A percentile compares a stretch with the other conserved stretches of the same genome.
These are phyloP conservation scores for Aureobasidium uvarum DNA, from an alignment of 2,329 filamentous ascomycete species.

Conservation along the genomic window DNA sequence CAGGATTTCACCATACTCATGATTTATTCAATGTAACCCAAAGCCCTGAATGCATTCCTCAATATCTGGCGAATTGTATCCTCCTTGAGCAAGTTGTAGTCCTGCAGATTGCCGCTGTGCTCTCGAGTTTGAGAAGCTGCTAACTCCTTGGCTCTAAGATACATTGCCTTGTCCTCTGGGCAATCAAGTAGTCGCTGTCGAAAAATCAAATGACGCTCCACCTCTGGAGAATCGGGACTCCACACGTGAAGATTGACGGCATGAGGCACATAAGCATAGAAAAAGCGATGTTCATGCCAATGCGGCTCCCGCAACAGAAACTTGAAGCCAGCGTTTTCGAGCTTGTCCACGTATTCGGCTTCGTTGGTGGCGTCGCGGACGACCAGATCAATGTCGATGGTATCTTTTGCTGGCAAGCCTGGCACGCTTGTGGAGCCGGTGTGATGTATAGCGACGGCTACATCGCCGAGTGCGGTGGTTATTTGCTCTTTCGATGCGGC, in stretches of 20 bases:
- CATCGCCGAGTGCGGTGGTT: background rate
- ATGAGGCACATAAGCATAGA: background rate
- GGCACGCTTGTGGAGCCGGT: background rate
- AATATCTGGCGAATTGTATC: background rate
- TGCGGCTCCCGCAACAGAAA: background rate
- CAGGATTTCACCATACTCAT: no score
- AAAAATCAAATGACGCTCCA: background rate
- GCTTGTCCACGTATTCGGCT: background rate
- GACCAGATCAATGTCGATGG: constrained; percentile 1
- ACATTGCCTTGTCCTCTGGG: background rate
- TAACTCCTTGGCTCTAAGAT: background rate
- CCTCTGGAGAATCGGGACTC: background rate
- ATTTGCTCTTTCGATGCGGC: background rate
- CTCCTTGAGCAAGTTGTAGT: background rate
- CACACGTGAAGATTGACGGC: constrained; percentile 1
- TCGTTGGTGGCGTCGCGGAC: background rate
- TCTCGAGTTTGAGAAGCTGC: background rate
- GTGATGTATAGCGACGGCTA: background rate
- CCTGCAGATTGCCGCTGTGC: background rate
- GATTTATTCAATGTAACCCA: background rate
- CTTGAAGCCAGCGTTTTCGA: background rate
- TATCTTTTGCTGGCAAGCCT: background rate
- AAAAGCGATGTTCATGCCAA: constrained; percentile 3
- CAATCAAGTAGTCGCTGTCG: background rate
- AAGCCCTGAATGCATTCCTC: constrained; percentile 1